Evolutionary conservation across 2,329 filamentous ascomycete species (phyloP), one percentile per base, ranked within the genome.

Genomic region (Ceratocystiopsis brevicomis): DNA sequence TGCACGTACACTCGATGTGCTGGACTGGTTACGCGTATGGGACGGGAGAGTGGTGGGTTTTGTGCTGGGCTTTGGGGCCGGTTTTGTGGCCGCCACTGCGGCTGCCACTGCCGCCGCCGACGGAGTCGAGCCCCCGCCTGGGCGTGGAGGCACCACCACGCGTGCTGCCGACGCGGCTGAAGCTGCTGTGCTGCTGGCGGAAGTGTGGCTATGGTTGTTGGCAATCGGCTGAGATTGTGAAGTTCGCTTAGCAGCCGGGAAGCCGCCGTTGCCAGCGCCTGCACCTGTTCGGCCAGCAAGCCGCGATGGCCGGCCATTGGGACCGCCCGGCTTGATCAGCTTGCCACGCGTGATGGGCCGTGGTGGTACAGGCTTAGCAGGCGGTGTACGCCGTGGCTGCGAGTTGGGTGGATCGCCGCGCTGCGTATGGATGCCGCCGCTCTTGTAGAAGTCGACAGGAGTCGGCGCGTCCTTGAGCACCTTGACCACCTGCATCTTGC

Each of bases 281-380:
- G 25, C 59, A 21, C 19, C 19, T 30, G 25, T 30, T 10, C 25
- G 25, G 2, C 25, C 61, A 8, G 76, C 70, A 46, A 81, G 58
- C 57, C 86, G 83, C 15, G 85, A 83, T 21, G 81, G 83, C 45
- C 78, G 76, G 43, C 85, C 84, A 44, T 76, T 76, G 39, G 85
- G 86, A n/a, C 85, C 85, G 50, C 87, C 86, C 42, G 83, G 86
- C 59, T 79, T 85, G 56, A 98, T 82, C 40, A 98, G 74, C 59
- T 93, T 93, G 50, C 90, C 90, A 52, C 79, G 82, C 2, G 85
- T 95, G 54, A 98, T 94, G 2, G 90, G 87, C 53, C 87, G 82
- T 14, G 83, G 81, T 37, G 87, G 77, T 18, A 94, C 72, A 37
- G 83, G 82, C 59, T 88, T 95, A 48, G 77, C 80, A 58, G 83